phyloP scores from a whole-genome alignment of 805 yeast genomes.

The Wickerhamiella bombiphila region DNA sequence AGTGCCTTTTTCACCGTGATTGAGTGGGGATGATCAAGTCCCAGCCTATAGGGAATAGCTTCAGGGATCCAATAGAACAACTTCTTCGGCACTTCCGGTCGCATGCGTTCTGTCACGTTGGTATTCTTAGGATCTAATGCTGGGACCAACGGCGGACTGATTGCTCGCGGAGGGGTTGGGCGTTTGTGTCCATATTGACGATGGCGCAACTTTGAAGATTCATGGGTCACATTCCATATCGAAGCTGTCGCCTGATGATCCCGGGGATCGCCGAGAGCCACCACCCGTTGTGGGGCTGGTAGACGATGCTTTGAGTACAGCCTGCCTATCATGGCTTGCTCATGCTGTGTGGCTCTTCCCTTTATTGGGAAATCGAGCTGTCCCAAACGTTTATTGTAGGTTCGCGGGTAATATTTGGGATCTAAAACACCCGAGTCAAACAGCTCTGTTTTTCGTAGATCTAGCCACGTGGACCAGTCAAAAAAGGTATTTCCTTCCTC shows the following conservation, averaged over 20 bases:
- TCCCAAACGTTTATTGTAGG: background rate
- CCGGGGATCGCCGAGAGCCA: constrained; percentile 5
- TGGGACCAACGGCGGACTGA: constrained; percentile 4
- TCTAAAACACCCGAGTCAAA: constrained; percentile 9
- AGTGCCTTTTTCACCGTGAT: constrained; percentile 5
- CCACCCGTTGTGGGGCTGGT: constrained; percentile 12
- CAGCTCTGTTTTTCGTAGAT: constrained; percentile 12
- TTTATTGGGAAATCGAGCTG: constrained; percentile 6
- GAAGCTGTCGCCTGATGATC: constrained; percentile 1
- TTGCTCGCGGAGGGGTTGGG: constrained; percentile 5
- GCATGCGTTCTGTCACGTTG: constrained; percentile 2
- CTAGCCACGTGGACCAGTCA: constrained; percentile 22
- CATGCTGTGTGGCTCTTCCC: constrained; percentile 7
- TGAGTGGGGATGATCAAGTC: constrained; percentile 5
- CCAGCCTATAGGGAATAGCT: background rate
- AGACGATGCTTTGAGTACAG: constrained; percentile 10
- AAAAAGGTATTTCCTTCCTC: constrained; percentile 9
- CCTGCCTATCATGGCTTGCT: constrained; percentile 14
- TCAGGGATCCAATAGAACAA: constrained; percentile 9
- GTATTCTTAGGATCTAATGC: constrained; percentile 1
- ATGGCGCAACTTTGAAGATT: constrained; percentile 3
- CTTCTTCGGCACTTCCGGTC: constrained; percentile 5
- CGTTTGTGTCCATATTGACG: constrained; percentile 11
- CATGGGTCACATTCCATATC: constrained; percentile 6
- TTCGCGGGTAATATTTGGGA: constrained; percentile 9